These are phyloP conservation scores for Trichoderma polysporum DNA, from an alignment of 2,329 filamentous ascomycete species.

Conservation along the genomic window DNA sequence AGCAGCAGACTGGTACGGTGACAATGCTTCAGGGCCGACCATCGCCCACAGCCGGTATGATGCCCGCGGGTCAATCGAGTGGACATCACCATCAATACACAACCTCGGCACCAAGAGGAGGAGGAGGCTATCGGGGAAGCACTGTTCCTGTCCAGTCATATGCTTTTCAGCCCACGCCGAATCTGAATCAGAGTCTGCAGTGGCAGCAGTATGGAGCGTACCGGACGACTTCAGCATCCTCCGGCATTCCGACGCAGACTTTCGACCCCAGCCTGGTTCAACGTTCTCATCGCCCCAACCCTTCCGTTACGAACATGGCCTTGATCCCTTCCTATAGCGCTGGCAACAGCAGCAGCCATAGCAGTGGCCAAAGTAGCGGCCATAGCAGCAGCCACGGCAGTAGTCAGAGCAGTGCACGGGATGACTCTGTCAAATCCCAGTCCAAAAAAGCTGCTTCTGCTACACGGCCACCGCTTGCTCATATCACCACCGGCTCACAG, in stretches of 20 bases:
- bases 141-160: constrained; percentile 69
- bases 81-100: constrained; percentile 52
- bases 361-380: not conserved
- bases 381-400: constrained; percentile 30
- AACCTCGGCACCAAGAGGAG: constrained; percentile 35
- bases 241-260: constrained; percentile 37
- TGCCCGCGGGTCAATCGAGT: constrained; percentile 52
- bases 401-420: constrained; percentile 46
- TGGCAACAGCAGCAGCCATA: constrained; percentile 27
- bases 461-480: constrained; percentile 45
- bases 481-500: constrained; percentile 41
- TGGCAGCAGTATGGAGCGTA: constrained; percentile 52
- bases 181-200: constrained; percentile 54
- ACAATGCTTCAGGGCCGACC: constrained; percentile 75
- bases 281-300: constrained; percentile 35
- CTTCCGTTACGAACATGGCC: constrained; percentile 42
- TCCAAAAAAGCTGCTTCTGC: constrained; percentile 42
- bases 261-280: constrained; percentile 28
- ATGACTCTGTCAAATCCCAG: constrained; percentile 51
- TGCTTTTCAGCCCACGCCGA: constrained; percentile 71
- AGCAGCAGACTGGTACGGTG: constrained; percentile 70
- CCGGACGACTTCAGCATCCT: constrained; percentile 49
- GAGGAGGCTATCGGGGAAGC: constrained; percentile 54
- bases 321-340: constrained; percentile 39
- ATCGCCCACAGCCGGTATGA: constrained; percentile 50